Evolutionary conservation across 768 basidiomycete genomes (phyloP), one percentile per base, ranked within the genome.

Genomic region (Erythrobasidium yunnanense): DNA sequence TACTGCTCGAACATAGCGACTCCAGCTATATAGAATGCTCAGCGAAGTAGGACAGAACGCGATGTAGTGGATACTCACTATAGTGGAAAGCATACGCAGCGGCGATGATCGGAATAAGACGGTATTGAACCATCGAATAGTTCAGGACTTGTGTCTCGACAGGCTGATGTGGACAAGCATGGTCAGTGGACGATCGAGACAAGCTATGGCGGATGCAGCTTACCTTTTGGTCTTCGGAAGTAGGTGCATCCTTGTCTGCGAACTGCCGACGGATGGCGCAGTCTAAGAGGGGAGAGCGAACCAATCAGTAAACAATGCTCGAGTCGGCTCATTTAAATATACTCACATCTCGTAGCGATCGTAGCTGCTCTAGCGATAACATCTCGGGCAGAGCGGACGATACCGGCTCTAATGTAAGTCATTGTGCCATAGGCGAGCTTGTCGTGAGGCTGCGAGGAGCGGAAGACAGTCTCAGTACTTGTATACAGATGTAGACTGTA

Each of bases 111-210:
- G 70, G 69, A 57, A 71, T 57, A 7, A 71, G 56, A 27, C 70
- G 68, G 60, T 65, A 70, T 54, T 75, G 74, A 18, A 75, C 74
- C 62, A 73, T 68, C 38, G 69, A 70, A 68, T 75, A 75, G 71
- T 74, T 73, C 25, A 74, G 47, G 27, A 74, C 73, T 22, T 68
- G 70, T 1, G 60, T 71, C 62, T 74, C 73, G 56, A 63, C 65
- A 15, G 66, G 66, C 69, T 71, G 60, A 33, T 54, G 53, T 20
- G 23, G 54, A 18, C 29, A 32, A 55, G 54, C 17, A 25, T 13
- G 7, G 54, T 33, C 11, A 30, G 8, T 23, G 18, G 25, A 13
- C 22, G 13, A 23, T 52, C 50, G 50, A 52, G 15, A n/a, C 25
- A 15, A 23, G 25, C 25, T 15, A 23, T 6, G 11, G 15, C 27